Evolutionary conservation across 495 filamentous ascomycete species (phyloP).

Genomic region (Penicillium alfredii): DNA sequence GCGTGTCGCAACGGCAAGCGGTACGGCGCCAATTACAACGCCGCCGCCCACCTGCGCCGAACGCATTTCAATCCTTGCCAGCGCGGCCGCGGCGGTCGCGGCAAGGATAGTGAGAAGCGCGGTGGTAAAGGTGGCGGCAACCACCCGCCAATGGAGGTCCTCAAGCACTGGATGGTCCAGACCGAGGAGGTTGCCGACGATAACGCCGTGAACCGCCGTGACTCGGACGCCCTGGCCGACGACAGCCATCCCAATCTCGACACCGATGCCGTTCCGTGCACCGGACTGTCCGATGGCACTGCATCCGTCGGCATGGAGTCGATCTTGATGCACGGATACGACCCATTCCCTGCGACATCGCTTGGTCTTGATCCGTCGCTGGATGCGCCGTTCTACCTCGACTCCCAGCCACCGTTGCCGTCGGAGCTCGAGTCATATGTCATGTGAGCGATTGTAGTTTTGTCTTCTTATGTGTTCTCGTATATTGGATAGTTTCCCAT

Average conservation of each 20-base stretch:
- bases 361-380: constrained; percentile 26
- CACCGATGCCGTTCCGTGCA: no score
- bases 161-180: constrained; percentile 80
- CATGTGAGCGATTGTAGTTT: constrained; percentile 20
- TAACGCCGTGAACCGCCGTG: constrained; percentile 13
- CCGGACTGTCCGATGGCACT: no score
- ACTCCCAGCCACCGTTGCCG: constrained; percentile 24
- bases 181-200: constrained; percentile 46
- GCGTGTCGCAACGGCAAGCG: constrained; percentile 69
- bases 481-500: no score
- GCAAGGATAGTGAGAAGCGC: constrained; percentile 57
- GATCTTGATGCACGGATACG: constrained; percentile 26
- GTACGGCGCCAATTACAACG: constrained; percentile 94
- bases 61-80: constrained; percentile 75
- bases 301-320: constrained; percentile 29
- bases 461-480: no score
- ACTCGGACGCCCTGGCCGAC: neutral
- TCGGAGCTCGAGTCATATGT: constrained; percentile 36
- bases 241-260: constrained; percentile 3
- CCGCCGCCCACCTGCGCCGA: constrained; percentile 82
- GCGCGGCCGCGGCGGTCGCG: constrained; percentile 47
- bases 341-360: constrained; percentile 19
- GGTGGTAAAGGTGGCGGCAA: constrained; percentile 82
- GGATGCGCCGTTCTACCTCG: constrained; percentile 32
- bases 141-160: constrained; percentile 70